Evolutionary conservation across 495 filamentous ascomycete species (phyloP), one percentile per base, ranked within the genome.

Genomic region (Penicillium turbatum): DNA sequence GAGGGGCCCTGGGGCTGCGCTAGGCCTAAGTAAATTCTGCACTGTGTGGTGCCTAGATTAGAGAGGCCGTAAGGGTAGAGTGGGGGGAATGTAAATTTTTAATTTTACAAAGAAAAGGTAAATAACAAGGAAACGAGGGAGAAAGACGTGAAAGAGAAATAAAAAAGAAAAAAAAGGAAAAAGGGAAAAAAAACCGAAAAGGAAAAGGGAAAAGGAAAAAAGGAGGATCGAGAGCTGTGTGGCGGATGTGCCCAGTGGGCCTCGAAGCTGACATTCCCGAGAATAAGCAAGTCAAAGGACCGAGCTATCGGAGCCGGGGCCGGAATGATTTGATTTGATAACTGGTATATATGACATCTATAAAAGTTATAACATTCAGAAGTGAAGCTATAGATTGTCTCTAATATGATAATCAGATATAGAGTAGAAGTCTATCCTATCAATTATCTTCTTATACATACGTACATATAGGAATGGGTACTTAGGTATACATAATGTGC

Each of bases 211-310:
- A 24, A 24, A 24, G 4, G 21, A n/a, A n/a, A n/a, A n/a, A 24
- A 24, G 21, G 2, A 24, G 21, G 21, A 4, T 24, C 4, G 2
- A 24, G 21, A 24, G 21, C 21, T 24, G 2, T 24, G 62, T 64
- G 60, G 56, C 51, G 61, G 55, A 27, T 59, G 21, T 2, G 21
- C 2, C 21, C 21, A 24, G 43, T 43, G 60, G 61, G 54, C 54
- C 52, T 43, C 12, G 10, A 17, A 37, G 29, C 45, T 53, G 61
- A 55, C 51, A 57, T 60, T 31, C 30, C 3, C 21, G 7, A 21
- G n/a, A 49, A 19, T 19, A 49, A 38, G 13, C 12, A 49, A 48
- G 13, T n/a, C 21, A 4, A 24, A 24, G 21, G 19, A 27, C 15
- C 15, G 29, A 15, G 29, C 26, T 7, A 13, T 13, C 12, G 21